Evolutionary conservation across 179 eudicot species (phyloP).

Genomic region (Heliamphora pulchella): DNA sequence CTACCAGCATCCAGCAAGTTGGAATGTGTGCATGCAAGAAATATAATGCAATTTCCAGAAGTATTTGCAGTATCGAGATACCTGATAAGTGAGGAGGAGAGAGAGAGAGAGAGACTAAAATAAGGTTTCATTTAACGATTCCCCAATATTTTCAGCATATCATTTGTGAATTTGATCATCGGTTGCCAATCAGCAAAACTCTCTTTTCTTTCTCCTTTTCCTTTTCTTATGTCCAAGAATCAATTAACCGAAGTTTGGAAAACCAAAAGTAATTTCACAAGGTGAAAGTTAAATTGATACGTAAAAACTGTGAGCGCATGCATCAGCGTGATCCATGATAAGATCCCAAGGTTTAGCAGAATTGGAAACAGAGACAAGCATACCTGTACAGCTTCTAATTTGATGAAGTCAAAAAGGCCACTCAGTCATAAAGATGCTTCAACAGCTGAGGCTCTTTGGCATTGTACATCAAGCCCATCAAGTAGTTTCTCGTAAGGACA

Average conservation of each 20-base stretch:
- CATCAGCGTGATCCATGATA: not conserved
- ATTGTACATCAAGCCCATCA: slow-evolving; percentile 33
- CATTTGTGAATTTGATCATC: not conserved
- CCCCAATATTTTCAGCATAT: not conserved
- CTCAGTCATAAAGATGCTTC: slow-evolving; percentile 25
- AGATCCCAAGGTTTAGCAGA: slow-evolving; percentile 11
- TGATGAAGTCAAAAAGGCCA: not conserved
- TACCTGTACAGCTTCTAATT: slow-evolving; percentile 29
- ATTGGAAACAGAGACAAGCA: not conserved
- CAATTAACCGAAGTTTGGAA: not conserved
- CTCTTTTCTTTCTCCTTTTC: no score
- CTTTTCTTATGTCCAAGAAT: no score
- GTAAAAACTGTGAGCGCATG: not conserved
- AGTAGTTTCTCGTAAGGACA: slow-evolving; percentile 20
- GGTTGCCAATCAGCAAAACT: no score
- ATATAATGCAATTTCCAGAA: no score
- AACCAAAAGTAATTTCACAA: not conserved
- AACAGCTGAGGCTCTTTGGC: slow-evolving; percentile 28
- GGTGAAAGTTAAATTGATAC: not conserved
- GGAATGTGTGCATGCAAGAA: no score
- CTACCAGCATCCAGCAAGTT: not conserved
- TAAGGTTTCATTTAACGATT: not conserved
- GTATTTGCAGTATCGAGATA: not conserved
- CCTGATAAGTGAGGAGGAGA: no score
- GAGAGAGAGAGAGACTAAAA: no score